These are phyloP conservation scores for Naganishia randhawae DNA, from an alignment of 768 basidiomycete genomes.

Conservation along the genomic window DNA sequence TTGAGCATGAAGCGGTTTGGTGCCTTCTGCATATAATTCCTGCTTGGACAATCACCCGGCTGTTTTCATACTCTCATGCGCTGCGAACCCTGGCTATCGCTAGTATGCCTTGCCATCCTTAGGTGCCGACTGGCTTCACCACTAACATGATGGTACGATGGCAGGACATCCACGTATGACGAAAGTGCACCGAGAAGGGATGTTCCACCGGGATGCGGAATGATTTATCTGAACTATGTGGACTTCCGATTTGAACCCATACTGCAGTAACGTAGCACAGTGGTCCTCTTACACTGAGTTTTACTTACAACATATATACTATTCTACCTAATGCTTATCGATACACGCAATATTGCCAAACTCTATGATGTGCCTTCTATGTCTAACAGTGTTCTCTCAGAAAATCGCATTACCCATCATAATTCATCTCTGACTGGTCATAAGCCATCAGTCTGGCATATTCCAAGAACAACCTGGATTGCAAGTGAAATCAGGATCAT, in stretches of 20 bases:
- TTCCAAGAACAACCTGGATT: slow-evolving; percentile 43
- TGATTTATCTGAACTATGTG: neutral
- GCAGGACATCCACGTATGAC: no score
- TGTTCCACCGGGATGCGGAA: neutral
- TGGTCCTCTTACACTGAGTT: neutral
- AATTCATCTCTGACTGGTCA: slow-evolving; percentile 31
- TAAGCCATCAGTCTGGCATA: slow-evolving; percentile 40
- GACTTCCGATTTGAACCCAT: neutral
- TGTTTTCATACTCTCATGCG: no score
- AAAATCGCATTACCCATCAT: neutral
- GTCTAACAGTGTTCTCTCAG: neutral
- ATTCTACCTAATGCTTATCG: neutral
- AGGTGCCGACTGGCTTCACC: no score
- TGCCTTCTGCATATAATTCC: no score
- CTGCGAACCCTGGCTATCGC: no score
- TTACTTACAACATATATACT: neutral
- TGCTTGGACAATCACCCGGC: no score
- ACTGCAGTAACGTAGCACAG: neutral
- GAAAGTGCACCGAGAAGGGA: no score
- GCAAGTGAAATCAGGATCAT: neutral
- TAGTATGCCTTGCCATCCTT: no score
- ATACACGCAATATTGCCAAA: neutral
- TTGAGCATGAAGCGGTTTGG: no score
- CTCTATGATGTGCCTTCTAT: neutral
- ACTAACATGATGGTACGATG: no score